Base-by-base conservation (phyloP, 2,329 filamentous ascomycete species). In the Amauroascus niger region DNA sequence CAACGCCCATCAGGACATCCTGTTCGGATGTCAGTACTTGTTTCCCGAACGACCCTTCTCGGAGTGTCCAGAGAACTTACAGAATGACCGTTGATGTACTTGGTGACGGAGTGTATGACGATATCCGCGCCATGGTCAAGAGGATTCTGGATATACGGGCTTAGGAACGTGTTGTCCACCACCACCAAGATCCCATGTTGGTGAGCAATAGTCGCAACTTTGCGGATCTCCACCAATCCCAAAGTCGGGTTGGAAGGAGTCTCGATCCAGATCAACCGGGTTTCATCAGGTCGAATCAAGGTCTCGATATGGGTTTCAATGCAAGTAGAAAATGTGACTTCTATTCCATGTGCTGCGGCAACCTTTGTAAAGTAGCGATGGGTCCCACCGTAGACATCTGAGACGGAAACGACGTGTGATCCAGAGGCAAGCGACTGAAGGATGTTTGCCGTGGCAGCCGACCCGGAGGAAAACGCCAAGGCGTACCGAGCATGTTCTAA, bases 361-460 rank as follows among this genome's bases (percentile, higher is more conserved):
- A 97, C 93, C 74, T 96, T 90, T 60, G 93, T 98, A 77, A 98
- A 98, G 77, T 98, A 98, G 65, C 93, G 81, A 75, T 98, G 93
- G 40, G 93, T 98, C 63, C 93, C 93, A 62, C 93, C 93, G 71
- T 98, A 98, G 63, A 98, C 90, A 70, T 98, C 93, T 44, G 89
- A 95, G 46, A 98, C 88, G 57, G 89, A 96, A 63, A 98, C 84
- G 64, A 98, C 88, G 74, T 98, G 93, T 46, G 88, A 93, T 58
- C 89, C 90, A 11, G 86, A 79, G 22, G 91, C 89, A 55, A 98
- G 81, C 62, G 87, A 93, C 74, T 97, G 93, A 55, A 98, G 81
- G 65, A 98, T 88, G 62, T 81, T 88, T 57, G 93, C 91, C 0
- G 93, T 98, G 52, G 93, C 89, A 41, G 93, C 91, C 61, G 88